Evolutionary conservation across 2,329 filamentous ascomycete genomes (phyloP), one percentile per base, ranked within the genome.

Genomic region (Apiospora sp.): DNA sequence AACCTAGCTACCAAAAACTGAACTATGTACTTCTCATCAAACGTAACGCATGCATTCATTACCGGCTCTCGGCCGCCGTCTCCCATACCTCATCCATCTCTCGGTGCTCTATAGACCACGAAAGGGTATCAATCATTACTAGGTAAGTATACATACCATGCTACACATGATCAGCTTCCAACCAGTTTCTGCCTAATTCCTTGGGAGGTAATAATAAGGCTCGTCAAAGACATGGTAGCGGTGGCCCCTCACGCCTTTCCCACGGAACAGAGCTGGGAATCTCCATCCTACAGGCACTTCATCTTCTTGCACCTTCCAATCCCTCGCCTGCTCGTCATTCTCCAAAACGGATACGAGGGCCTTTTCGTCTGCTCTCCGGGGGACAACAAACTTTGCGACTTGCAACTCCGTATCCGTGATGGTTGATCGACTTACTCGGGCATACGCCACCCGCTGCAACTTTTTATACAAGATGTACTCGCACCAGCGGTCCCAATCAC

Each of bases 321-420:
- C 85, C 30, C 93, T 87, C 75, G 91, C 85, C 72, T 93, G 87
- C 7, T 74, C 34, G 41, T 78, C 72, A 4, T 81, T 79, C 2
- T 84, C 79, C 49, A 85, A 78, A 0, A 79, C 80, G 74, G 86
- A 84, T 0, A 87, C 78, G 70, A 79, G 77, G 30, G 76, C 81
- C 70, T 87, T 86, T 72, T 92, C 90, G 22, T 89, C 88, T 68
- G 91, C 88, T 0, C 88, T 87, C 78, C 91, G 87, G 2, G 94
- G 95, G 64, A 99, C 90, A 46, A 95, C 90, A 83, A 99, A 98
- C 83, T 98, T 98, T 77, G 94, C 96, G 44, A 97, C 93, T 87
- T 99, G 96, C 71, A 99, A 87, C 84, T 99, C 96, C 2, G 96
- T 99, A 81, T 99, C 96, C 16, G 96, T 99, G 77, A 99, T 98